Evolutionary conservation across 2,329 filamentous ascomycete species (phyloP), one percentile per base, ranked within the genome.

Genomic region (Ceratocystis huliohia): DNA sequence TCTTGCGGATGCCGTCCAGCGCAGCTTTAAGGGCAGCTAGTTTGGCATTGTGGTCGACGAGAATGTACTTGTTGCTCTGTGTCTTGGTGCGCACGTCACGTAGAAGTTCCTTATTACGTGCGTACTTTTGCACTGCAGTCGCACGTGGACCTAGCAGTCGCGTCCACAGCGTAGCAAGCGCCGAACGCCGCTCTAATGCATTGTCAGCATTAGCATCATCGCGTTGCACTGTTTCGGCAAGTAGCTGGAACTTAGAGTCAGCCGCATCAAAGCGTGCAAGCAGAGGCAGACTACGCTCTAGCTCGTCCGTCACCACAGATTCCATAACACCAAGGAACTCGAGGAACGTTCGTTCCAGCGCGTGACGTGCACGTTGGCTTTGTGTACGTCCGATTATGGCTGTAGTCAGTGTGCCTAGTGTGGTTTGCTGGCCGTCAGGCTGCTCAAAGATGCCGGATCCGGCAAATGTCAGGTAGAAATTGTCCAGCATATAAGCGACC

Each of bases 191-290:
- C 37, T 86, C 80, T 4, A 41, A 41, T 41, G 37, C 37, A 53
- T 87, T 86, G 69, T 96, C 90, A 73, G 96, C 91, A 5, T 84
- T 83, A 69, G 88, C 87, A 22, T 87, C 85, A 76, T 96, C 92
- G 71, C 91, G 89, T 66, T 89, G 87, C 8, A 96, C 91, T 4
- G 86, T 88, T 68, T 91, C 87, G 69, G 90, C 90, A 0, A 96
- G 82, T 74, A 94, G 95, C 69, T 91, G 82, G 76, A 96, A 96
- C 74, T 96, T 91, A 65, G 86, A 84, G 76, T 97, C 93, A 71
- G 96, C 91, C 68, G 86, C 84, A 74, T 96, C 91, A 75, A 96
- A 96, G n/a, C 96, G 85, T 2, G 84, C 84, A 74, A 96, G 96
- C 15, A 96, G 84, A 1, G 85, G 83, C 1, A 91, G 83, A 50